Conservation (phyloP, 2,329 filamentous ascomycete species). For the Arthroderma sp. region DNA sequence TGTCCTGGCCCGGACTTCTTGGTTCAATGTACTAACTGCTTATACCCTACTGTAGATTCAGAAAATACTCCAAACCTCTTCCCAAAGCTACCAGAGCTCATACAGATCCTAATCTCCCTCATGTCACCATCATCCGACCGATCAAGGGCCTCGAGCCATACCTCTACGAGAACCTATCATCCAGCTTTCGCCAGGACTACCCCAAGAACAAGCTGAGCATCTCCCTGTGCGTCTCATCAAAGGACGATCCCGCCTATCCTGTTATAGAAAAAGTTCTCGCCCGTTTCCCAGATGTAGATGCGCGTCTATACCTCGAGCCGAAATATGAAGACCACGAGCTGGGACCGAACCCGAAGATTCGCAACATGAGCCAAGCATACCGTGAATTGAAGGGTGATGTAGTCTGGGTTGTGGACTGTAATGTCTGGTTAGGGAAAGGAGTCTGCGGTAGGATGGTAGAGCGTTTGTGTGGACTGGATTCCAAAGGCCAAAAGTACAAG, state of each 20-base stretch:
- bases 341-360: slow-evolving; percentile 95
- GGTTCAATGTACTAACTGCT: neutral
- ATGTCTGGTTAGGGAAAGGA: slow-evolving; percentile 76
- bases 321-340: slow-evolving; percentile 54
- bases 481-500: slow-evolving; percentile 52
- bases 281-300: slow-evolving; percentile 62
- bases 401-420: slow-evolving; percentile 92
- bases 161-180: slow-evolving; percentile 83
- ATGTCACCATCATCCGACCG: slow-evolving; percentile 82
- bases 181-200: slow-evolving; percentile 73
- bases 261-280: slow-evolving; percentile 57
- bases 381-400: slow-evolving; percentile 77
- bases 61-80: slow-evolving; percentile 40
- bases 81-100: slow-evolving; percentile 29
- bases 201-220: slow-evolving; percentile 64
- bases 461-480: slow-evolving; percentile 57
- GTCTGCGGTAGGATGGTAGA: slow-evolving; percentile 83
- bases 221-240: slow-evolving; percentile 67
- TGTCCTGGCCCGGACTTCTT: neutral
- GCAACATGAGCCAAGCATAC: slow-evolving; percentile 90
- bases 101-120: slow-evolving; percentile 47
- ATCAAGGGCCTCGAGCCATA: slow-evolving; percentile 84
- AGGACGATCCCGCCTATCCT: slow-evolving; percentile 63
- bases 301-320: slow-evolving; percentile 63
- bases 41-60: slow-evolving; percentile 35